These are phyloP conservation scores for Prunus kanzakura DNA, from an alignment of 306 rosid species.

Conservation along the genomic window DNA sequence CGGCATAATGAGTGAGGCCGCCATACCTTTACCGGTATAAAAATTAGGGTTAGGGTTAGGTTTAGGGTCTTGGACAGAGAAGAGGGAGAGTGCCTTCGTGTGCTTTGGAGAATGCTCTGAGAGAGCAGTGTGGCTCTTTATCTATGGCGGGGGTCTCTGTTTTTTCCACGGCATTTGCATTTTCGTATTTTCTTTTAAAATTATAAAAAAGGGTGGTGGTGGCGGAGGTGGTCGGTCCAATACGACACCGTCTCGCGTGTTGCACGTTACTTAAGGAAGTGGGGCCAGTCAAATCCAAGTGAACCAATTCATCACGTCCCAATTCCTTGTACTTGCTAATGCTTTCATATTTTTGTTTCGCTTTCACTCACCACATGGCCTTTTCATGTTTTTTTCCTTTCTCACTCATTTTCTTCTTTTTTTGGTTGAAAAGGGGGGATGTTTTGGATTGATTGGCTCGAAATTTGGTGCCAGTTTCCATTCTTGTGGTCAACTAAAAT, in stretches of 20 bases:
- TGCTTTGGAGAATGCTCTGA: neutral
- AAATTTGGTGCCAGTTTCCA: neutral
- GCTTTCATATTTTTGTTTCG: neutral
- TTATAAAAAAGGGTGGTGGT: neutral
- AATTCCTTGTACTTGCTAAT: neutral
- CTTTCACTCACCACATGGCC: neutral
- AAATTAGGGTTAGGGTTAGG: constrained; percentile 29
- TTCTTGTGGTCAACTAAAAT: neutral
- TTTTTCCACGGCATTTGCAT: constrained; percentile 26
- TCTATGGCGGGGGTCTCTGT: constrained; percentile 48
- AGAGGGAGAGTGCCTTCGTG: neutral
- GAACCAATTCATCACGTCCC: neutral
- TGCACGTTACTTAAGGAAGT: neutral
- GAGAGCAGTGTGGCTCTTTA: constrained; percentile 19
- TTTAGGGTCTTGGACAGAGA: neutral
- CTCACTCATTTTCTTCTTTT: neutral
- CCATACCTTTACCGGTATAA: constrained; percentile 31
- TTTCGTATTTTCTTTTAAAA: neutral
- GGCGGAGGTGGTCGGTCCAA: neutral
- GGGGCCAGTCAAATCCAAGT: constrained; percentile 5
- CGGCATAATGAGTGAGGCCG: constrained; percentile 58
- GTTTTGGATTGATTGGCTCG: neutral
- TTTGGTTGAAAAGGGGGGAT: neutral
- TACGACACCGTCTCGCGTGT: neutral
- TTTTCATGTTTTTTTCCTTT: neutral